These are phyloP conservation scores for Penstemon davidsonii DNA, from an alignment of 257 asterid genomes.

Conservation along the genomic window DNA sequence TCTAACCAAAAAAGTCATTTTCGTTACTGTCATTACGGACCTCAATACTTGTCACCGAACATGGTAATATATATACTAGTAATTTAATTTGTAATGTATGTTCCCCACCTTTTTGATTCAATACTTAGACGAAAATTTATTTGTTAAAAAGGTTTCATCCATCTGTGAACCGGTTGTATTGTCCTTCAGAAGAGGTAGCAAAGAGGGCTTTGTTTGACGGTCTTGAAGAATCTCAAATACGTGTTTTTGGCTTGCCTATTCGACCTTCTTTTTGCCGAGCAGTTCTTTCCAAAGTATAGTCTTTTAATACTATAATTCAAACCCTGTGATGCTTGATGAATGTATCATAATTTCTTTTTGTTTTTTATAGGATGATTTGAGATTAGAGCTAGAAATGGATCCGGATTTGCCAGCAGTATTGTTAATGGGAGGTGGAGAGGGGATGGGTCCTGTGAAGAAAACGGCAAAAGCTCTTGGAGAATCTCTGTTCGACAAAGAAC, in stretches of 20 bases:
- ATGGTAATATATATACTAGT: slow-evolving; percentile 47
- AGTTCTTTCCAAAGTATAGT: slow-evolving; percentile 60
- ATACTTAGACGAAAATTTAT: slow-evolving; percentile 24
- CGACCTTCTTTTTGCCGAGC: slow-evolving; percentile 90
- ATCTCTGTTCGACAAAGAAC: slow-evolving; percentile 60
- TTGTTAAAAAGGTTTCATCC: slow-evolving; percentile 77
- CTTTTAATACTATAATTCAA: not conserved
- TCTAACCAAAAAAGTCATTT: slow-evolving; percentile 76
- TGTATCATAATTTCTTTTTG: not conserved
- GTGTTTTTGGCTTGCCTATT: slow-evolving; percentile 86
- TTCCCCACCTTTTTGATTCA: not conserved
- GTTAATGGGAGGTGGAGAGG: slow-evolving; percentile 99
- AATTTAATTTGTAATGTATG: not conserved
- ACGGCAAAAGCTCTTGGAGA: slow-evolving; percentile 89
- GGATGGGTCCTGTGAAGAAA: slow-evolving; percentile 98
- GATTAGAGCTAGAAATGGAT: slow-evolving; percentile 86
- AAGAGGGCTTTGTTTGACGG: slow-evolving; percentile 81
- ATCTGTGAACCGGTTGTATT: slow-evolving; percentile 75
- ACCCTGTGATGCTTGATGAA: not conserved
- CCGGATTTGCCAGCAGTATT: slow-evolving; percentile 73
- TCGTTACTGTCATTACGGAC: slow-evolving; percentile 90
- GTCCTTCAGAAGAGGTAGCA: slow-evolving; percentile 88
- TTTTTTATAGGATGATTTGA: slow-evolving; percentile 53
- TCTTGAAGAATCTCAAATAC: slow-evolving; percentile 69
- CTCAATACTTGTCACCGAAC: slow-evolving; percentile 94